phyloP scores from a whole-genome alignment of 2,329 filamentous ascomycete species.

The Aspergillus melleus region DNA sequence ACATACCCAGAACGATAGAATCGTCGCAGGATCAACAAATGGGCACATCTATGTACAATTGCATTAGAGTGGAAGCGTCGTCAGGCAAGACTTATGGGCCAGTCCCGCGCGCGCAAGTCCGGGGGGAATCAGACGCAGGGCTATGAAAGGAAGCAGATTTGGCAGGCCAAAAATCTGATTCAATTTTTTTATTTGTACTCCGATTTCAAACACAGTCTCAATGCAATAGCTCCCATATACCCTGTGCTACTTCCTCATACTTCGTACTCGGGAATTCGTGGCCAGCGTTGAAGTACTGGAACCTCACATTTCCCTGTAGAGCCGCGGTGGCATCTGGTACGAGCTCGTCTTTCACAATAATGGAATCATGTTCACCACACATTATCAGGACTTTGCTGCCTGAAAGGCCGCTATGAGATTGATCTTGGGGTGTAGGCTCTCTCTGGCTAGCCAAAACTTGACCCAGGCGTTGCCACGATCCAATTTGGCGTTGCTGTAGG shows the following conservation, averaged over 20 bases:
- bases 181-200: no score
- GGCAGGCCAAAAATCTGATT: no score
- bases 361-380: slow-evolving; percentile 64
- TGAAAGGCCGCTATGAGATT: slow-evolving; percentile 34
- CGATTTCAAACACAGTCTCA: slow-evolving; percentile 7
- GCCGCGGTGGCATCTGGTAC: slow-evolving; percentile 59
- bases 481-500: slow-evolving; percentile 56
- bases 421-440: slow-evolving; percentile 23
- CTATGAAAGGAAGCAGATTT: not conserved
- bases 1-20: slow-evolving; percentile 2
- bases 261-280: slow-evolving; percentile 70
- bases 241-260: slow-evolving; percentile 58
- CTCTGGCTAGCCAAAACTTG: slow-evolving; percentile 49
- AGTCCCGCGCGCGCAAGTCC: not conserved
- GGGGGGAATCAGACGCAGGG: not conserved
- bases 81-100: not conserved
- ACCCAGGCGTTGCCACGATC: slow-evolving; percentile 62
- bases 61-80: slow-evolving; percentile 1
- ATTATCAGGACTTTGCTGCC: slow-evolving; percentile 62
- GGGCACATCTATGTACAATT: slow-evolving; percentile 10
- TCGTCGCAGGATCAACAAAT: not conserved
- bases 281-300: slow-evolving; percentile 61
- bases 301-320: slow-evolving; percentile 60
- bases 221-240: slow-evolving; percentile 43
- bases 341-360: slow-evolving; percentile 66